A percentile compares a stretch with the other conserved stretches of the same genome.
phyloP scores from a whole-genome alignment of 2,329 filamentous ascomycete genomes.

The Trichoderma breve region DNA sequence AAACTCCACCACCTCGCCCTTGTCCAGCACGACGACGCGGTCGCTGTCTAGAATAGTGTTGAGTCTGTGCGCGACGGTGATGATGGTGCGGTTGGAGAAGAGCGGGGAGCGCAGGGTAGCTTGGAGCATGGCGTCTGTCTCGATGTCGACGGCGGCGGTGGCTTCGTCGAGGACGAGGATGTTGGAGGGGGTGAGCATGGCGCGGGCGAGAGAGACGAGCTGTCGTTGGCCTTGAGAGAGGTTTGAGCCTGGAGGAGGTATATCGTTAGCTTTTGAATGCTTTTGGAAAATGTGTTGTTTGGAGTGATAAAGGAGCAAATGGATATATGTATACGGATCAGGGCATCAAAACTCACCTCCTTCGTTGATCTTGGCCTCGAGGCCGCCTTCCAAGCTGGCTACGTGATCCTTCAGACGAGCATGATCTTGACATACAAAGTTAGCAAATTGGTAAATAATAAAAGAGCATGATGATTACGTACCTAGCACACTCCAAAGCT shows the following conservation, averaged over 20 bases:
- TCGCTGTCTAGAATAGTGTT: constrained; percentile 92
- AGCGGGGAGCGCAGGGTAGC: constrained; percentile 60
- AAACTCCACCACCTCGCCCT: constrained; percentile 87
- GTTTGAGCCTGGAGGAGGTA: constrained; percentile 68
- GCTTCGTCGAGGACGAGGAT: constrained; percentile 97
- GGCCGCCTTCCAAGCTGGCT: constrained; percentile 77
- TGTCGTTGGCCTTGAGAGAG: constrained; percentile 93
- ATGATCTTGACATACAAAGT: constrained; percentile 61
- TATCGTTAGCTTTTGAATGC: constrained; percentile 22
- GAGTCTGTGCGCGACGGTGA: constrained; percentile 96
- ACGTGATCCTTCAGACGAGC: constrained; percentile 91
- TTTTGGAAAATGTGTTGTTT: background rate
- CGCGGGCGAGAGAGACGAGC: constrained; percentile 87
- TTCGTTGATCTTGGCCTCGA: constrained; percentile 90
- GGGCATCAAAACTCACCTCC: constrained; percentile 64
- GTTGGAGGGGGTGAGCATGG: constrained; percentile 91
- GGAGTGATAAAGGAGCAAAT: background rate
- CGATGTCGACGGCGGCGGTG: constrained; percentile 71
- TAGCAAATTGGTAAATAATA: background rate
- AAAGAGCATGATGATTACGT: constrained; percentile 24
- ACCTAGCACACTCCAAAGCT: constrained; percentile 94
- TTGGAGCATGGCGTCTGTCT: constrained; percentile 67
- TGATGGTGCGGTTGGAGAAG: constrained; percentile 91
- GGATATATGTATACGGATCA: background rate
- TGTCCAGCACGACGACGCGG: constrained; percentile 89